Evolutionary conservation across 1,284 basidiomycete species (phyloP), one percentile per base, ranked within the genome.

Genomic region (Exsudoporus floridanus): DNA sequence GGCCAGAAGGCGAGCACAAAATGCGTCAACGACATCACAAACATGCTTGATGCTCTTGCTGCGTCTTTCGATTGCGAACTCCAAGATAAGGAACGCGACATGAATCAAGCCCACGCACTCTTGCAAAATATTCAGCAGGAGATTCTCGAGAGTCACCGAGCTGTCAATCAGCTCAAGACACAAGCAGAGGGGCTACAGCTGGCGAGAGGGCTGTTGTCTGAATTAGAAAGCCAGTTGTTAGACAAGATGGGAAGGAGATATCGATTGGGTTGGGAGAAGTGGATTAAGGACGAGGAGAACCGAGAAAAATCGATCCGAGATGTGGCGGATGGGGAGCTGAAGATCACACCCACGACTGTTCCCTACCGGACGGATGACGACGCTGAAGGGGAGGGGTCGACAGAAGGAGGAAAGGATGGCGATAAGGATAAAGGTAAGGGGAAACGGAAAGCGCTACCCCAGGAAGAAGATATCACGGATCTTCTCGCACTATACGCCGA

Each of bases 51-150:
- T 62, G 88, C 84, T 60, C 81, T 99, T 16, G 95, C 95, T 0
- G 77, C 87, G n/a, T 89, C 91, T 4, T 98, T 95, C 70, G 97
- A 99, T 64, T 85, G 89, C 58, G 97, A 99, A 73, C 78, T 98
- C 21, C 81, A 84, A 54, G 89, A 93, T 52, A 95, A 96, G 69
- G 95, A 98, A 66, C 85, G 93, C 50, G 94, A 98, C 66, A 85
- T 92, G 59, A 82, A 83, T 4, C 96, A 99, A 67, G 96, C 96
- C 1, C 90, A 93, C 60, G 88, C 90, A 2, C 76, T 98, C 50
- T 79, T 98, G 27, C 80, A 80, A 45, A 93, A 90, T 64, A 96
- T 98, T 54, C 91, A 98, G 67, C 80, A 86, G 40, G 96, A 99
- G 72, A 94, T 98, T 55, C 78, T 90, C 34, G 95, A 98, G 63